phyloP scores from a whole-genome alignment of 1,284 basidiomycete genomes.

The Cronartium quercuum region DNA sequence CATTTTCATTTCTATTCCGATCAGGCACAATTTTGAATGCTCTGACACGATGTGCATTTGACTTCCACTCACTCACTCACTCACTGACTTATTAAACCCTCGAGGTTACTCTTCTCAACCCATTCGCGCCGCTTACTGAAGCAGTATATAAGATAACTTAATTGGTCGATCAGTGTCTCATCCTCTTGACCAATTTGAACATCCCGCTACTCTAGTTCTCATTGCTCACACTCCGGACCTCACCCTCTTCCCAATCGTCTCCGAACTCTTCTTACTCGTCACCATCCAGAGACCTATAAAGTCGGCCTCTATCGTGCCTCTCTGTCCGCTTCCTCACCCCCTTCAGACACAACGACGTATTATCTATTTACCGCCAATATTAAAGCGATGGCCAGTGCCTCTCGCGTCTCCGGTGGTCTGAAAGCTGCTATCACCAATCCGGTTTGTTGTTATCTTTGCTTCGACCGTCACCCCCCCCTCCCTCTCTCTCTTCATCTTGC shows the following conservation, averaged over 20 bases:
- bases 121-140: not conserved
- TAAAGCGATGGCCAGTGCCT: constrained; percentile 22
- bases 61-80: too few relatives aligned
- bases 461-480: not conserved
- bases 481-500: not conserved
- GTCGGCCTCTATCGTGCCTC: not conserved
- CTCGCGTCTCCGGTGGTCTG: constrained; percentile 30
- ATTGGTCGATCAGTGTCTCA: not conserved
- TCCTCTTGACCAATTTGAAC: not conserved
- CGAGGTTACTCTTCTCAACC: too few relatives aligned
- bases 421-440: constrained; percentile 26
- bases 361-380: constrained; percentile 33
- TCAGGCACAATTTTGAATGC: too few relatives aligned
- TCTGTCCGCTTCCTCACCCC: not conserved
- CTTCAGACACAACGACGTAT: constrained; percentile 12
- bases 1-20: too few relatives aligned
- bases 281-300: not conserved
- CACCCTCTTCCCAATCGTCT: not conserved
- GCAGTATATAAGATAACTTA: not conserved
- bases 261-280: not conserved
- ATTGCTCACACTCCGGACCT: not conserved
- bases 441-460: not conserved
- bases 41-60: too few relatives aligned
- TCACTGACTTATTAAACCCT: too few relatives aligned
- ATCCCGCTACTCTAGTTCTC: not conserved